phyloP scores from a whole-genome alignment of 352 stramenopile genomes.

The Thraustochytrium sp. region DNA sequence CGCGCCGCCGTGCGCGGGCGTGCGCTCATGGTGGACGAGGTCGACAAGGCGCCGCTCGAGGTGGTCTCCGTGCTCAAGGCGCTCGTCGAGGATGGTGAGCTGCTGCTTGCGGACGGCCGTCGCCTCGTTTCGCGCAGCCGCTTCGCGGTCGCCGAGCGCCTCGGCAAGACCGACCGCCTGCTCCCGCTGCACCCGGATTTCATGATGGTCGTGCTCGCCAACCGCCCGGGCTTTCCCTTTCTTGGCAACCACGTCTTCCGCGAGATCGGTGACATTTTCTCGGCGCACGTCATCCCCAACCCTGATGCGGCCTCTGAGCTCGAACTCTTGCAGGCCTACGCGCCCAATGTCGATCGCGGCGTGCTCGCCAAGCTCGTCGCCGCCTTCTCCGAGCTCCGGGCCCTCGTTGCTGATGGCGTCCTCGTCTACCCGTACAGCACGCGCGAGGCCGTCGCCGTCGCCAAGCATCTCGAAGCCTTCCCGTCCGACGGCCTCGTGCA shows the following conservation, averaged over 20 bases:
- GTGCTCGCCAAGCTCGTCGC: conserved; percentile 72
- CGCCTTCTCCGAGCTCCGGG: conserved; percentile 80
- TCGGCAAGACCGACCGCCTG: conserved; percentile 63
- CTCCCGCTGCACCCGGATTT: conserved; percentile 85
- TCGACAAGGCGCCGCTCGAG: conserved; percentile 91
- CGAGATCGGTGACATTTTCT: conserved; percentile 87
- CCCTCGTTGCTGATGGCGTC: conserved; percentile 71
- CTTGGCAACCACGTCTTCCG: conserved; percentile 91
- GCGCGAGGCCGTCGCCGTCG: conserved; percentile 83
- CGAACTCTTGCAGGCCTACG: conserved; percentile 76
- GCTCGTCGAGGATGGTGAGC: conserved; percentile 89
- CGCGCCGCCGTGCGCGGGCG: conserved; percentile 77
- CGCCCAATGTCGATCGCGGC: conserved; percentile 66
- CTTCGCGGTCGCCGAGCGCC: conserved; percentile 59
- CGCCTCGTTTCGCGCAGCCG: conserved; percentile 58
- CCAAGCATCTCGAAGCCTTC: conserved; percentile 86
- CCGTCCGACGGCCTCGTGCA: conserved; percentile 76
- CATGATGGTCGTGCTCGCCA: conserved; percentile 82
- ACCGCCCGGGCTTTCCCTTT: conserved; percentile 88
- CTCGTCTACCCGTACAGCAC: conserved; percentile 89
- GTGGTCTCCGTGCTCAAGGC: conserved; percentile 90
- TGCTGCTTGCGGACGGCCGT: conserved; percentile 82
- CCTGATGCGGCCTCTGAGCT: conserved; percentile 82
- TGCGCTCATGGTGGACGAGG: conserved; percentile 88
- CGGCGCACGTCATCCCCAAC: conserved; percentile 78